phyloP scores from a whole-genome alignment of 1,284 basidiomycete species.

The Neonothopanus nambi region DNA sequence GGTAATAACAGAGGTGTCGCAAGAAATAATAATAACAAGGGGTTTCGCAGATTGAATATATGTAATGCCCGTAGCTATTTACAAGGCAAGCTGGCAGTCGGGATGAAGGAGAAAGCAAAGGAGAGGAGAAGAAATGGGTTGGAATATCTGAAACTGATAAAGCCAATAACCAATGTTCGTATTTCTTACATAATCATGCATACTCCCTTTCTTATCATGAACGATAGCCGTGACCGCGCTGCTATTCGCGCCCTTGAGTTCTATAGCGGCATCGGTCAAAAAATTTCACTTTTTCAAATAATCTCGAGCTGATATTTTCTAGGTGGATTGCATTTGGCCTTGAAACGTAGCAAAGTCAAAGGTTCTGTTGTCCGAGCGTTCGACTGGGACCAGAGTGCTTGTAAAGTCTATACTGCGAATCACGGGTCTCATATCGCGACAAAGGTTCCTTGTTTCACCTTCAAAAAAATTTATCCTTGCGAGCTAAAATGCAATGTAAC shows the following conservation, averaged over 20 bases:
- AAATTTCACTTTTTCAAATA: constrained; percentile 22
- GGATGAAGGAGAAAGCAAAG: background rate
- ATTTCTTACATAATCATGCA: background rate
- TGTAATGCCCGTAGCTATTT: constrained; percentile 6
- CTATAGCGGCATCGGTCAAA: constrained; percentile 70
- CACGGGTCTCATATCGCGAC: constrained; percentile 44
- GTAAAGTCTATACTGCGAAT: constrained; percentile 64
- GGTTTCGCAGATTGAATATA: constrained; percentile 6
- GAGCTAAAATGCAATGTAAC: constrained; percentile 7
- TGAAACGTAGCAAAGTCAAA: constrained; percentile 49
- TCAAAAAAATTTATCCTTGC: background rate
- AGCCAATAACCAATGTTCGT: background rate
- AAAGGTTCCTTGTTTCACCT: constrained; percentile 41
- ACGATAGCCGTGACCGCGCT: background rate
- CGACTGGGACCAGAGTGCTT: constrained; percentile 77
- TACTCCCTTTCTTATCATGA: background rate
- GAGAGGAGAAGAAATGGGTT: background rate
- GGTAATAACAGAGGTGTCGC: constrained; percentile 6
- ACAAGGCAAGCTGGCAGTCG: background rate
- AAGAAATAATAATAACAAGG: background rate
- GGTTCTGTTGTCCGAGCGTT: constrained; percentile 60
- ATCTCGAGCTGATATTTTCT: constrained; percentile 2
- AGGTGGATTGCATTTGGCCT: constrained; percentile 74
- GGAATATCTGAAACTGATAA: background rate
- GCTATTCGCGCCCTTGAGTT: constrained; percentile 61